These are phyloP conservation scores for Zygosaccharomyces pseudorouxii DNA, from an alignment of 805 yeast genomes.

Conservation along the genomic window DNA sequence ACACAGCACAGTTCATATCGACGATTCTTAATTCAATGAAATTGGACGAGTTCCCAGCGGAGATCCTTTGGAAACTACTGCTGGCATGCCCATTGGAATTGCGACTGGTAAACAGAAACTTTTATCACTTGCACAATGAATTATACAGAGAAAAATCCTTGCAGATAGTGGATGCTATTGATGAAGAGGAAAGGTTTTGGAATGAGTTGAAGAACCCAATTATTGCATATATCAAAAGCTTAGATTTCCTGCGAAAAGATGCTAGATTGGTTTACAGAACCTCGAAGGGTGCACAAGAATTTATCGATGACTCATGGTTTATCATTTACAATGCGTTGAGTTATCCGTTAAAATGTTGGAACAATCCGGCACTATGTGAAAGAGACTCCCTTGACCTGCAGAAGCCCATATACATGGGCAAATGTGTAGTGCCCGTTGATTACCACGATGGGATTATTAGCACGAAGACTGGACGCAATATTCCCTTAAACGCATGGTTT, in stretches of 20 bases:
- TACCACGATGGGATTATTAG: background rate
- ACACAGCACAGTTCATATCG: background rate
- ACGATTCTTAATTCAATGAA: background rate
- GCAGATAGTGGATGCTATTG: slow-evolving; percentile 3
- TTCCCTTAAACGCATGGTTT: slow-evolving; percentile 23
- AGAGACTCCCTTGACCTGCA: slow-evolving; percentile 11
- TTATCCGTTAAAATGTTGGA: slow-evolving; percentile 12
- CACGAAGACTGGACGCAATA: background rate
- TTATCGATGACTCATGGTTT: slow-evolving; percentile 24
- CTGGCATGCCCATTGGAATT: slow-evolving; percentile 11
- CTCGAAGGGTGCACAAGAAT: slow-evolving; percentile 4
- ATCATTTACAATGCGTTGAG: slow-evolving; percentile 16
- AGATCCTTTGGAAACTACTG: slow-evolving; percentile 10
- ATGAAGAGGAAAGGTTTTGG: slow-evolving; percentile 12
- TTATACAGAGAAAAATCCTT: slow-evolving; percentile 13
- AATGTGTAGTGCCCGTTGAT: slow-evolving; percentile 9
- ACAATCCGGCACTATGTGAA: slow-evolving; percentile 3
- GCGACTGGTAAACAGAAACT: slow-evolving; percentile 8
- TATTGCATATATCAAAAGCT: slow-evolving; percentile 8
- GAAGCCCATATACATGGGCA: slow-evolving; percentile 11
- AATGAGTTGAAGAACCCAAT: slow-evolving; percentile 2
- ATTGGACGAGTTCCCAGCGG: slow-evolving; percentile 10
- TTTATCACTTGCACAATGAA: slow-evolving; percentile 16
- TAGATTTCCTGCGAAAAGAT: slow-evolving; percentile 16
- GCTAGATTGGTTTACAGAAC: slow-evolving; percentile 6